These are phyloP conservation scores for Didymella exigua DNA, from an alignment of 2,329 filamentous ascomycete genomes.

Conservation along the genomic window DNA sequence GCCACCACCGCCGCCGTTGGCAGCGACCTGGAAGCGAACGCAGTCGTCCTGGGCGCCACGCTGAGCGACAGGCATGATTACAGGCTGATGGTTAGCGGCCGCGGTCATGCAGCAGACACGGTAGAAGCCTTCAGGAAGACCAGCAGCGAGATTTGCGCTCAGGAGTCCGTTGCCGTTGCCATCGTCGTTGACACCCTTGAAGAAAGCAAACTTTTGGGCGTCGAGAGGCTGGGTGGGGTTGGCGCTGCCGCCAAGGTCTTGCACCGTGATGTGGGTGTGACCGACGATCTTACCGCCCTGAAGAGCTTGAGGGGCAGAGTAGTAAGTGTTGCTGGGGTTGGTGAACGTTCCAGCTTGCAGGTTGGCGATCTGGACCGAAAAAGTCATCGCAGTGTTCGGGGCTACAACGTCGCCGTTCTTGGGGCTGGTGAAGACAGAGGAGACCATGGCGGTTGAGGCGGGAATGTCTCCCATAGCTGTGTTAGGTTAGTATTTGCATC, in stretches of 20 bases:
- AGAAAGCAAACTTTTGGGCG: conserved; percentile 59
- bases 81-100: conserved; percentile 61
- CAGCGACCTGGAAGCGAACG: conserved; percentile 54
- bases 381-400: conserved; percentile 53
- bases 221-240: conserved; percentile 47
- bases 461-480: conserved; percentile 64
- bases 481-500: background rate
- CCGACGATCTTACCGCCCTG: conserved; percentile 51
- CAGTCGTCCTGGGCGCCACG: conserved; percentile 62
- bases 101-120: conserved; percentile 60
- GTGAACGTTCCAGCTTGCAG: conserved; percentile 61
- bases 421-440: conserved; percentile 59
- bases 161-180: conserved; percentile 57
- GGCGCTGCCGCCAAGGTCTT: conserved; percentile 52
- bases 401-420: conserved; percentile 49
- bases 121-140: conserved; percentile 57
- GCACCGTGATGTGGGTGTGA: conserved; percentile 60
- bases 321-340: conserved; percentile 61
- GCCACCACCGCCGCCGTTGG: conserved; percentile 9
- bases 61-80: conserved; percentile 63
- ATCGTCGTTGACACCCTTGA: conserved; percentile 63
- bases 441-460: conserved; percentile 58
- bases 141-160: conserved; percentile 52
- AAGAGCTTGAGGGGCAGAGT: conserved; percentile 60
- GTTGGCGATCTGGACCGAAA: conserved; percentile 57